Evolutionary conservation across 2,329 filamentous ascomycete species (phyloP).

Genomic region (Epichloe festucae): DNA sequence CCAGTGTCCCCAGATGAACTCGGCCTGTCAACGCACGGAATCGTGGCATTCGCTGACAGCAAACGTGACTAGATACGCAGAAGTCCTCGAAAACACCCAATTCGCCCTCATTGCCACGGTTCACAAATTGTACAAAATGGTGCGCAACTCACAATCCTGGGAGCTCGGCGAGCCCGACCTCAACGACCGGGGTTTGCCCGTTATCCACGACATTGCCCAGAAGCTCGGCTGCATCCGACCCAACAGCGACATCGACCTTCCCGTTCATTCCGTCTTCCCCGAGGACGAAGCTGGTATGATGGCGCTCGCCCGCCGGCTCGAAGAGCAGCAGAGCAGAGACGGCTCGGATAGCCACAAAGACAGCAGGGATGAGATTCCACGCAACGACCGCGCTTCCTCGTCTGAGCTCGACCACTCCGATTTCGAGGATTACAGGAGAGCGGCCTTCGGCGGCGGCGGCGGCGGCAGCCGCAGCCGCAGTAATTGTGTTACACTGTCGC

Average conservation of each 20-base stretch:
- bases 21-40: too few relatives aligned
- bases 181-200: slow-evolving; percentile 48
- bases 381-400: slow-evolving; percentile 34
- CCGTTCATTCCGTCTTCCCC: slow-evolving; percentile 45
- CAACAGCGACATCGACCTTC: slow-evolving; percentile 46
- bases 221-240: slow-evolving; percentile 52
- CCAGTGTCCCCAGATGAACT: neutral
- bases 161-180: slow-evolving; percentile 49
- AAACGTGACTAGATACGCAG: slow-evolving; percentile 37
- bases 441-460: slow-evolving; percentile 27
- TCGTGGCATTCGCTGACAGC: neutral
- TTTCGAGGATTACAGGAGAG: slow-evolving; percentile 41
- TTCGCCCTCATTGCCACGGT: slow-evolving; percentile 51
- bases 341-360: slow-evolving; percentile 18
- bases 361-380: slow-evolving; percentile 8
- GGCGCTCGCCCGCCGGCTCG: slow-evolving; percentile 43
- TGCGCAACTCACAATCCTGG: slow-evolving; percentile 44
- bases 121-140: slow-evolving; percentile 53
- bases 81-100: slow-evolving; percentile 53
- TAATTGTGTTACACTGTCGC: slow-evolving; percentile 33
- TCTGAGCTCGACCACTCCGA: slow-evolving; percentile 44
- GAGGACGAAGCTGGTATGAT: slow-evolving; percentile 46
- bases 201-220: slow-evolving; percentile 52
- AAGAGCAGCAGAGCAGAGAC: slow-evolving; percentile 31
- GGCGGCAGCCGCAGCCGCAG: slow-evolving; percentile 15